These are phyloP conservation scores for Geranomyces variabilis DNA, from an alignment of 192 early-diverging fungal genomes.

Conservation along the genomic window DNA sequence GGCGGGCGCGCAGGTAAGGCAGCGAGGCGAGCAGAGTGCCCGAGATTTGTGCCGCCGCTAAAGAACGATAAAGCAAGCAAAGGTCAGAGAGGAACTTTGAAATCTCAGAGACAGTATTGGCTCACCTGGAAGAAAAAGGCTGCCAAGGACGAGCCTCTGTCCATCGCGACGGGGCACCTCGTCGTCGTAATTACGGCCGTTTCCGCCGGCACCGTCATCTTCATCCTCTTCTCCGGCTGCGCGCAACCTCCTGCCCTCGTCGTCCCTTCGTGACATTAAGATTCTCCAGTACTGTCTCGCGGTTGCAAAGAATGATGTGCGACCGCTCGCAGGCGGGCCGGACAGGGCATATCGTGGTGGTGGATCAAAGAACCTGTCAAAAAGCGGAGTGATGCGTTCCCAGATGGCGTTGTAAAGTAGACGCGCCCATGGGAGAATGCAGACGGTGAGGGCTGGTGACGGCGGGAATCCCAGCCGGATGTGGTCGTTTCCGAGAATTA, in stretches of 20 bases:
- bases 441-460: constrained; percentile 41
- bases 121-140: constrained; percentile 31
- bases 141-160: constrained; percentile 30
- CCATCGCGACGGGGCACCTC: constrained; percentile 24
- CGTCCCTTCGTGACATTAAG: no score
- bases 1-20: constrained; percentile 17
- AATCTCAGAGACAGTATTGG: not conserved
- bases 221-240: constrained; percentile 2
- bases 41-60: constrained; percentile 17
- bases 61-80: not conserved
- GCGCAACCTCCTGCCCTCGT: no score
- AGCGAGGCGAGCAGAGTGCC: constrained; percentile 17
- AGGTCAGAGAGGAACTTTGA: not conserved
- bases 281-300: no score
- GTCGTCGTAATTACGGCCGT: not conserved
- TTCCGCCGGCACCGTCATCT: constrained; percentile 7
- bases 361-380: constrained; percentile 1
- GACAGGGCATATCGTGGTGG: not conserved
- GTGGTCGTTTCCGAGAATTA: constrained; percentile 38
- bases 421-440: constrained; percentile 44
- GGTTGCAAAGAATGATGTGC: no score
- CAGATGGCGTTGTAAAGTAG: constrained; percentile 22
- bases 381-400: not conserved
- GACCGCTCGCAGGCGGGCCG: not conserved
- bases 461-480: constrained; percentile 40